These are phyloP conservation scores for Penicillium brasilianum DNA, from an alignment of 2,329 filamentous ascomycete genomes.

Conservation along the genomic window DNA sequence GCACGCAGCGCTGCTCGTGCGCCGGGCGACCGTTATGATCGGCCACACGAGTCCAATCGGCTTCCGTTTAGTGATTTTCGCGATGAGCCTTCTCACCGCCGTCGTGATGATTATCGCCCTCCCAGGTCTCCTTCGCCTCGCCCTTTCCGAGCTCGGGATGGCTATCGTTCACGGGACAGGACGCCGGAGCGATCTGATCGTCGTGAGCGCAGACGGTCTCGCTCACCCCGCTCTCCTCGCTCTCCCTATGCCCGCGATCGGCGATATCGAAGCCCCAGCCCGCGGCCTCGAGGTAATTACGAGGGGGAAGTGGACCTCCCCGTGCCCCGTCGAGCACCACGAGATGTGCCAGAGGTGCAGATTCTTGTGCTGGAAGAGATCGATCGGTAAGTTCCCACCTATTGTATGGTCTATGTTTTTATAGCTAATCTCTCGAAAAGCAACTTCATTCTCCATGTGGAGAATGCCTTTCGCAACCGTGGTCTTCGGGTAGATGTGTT, in stretches of 20 bases:
- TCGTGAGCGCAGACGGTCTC: slow-evolving; percentile 66
- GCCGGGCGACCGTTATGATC: slow-evolving; percentile 52
- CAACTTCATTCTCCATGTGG: slow-evolving; percentile 82
- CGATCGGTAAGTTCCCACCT: slow-evolving; percentile 53
- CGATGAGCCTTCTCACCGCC: slow-evolving; percentile 52
- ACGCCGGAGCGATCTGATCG: slow-evolving; percentile 58
- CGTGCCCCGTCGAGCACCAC: slow-evolving; percentile 73
- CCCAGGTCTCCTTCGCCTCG: slow-evolving; percentile 61
- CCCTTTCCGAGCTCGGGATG: slow-evolving; percentile 66
- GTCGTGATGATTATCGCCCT: slow-evolving; percentile 70
- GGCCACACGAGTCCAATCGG: slow-evolving; percentile 41
- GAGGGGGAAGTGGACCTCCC: slow-evolving; percentile 68
- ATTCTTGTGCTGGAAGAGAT: slow-evolving; percentile 81
- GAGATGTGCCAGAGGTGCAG: slow-evolving; percentile 86
- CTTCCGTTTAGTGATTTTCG: slow-evolving; percentile 55
- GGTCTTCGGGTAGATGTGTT: slow-evolving; percentile 79
- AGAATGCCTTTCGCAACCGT: slow-evolving; percentile 73
- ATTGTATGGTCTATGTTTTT: slow-evolving; percentile 8
- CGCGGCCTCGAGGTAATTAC: slow-evolving; percentile 58
- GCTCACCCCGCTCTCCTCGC: slow-evolving; percentile 55
- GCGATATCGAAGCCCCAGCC: slow-evolving; percentile 72
- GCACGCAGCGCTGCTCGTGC: slow-evolving; percentile 38
- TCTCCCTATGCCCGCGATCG: slow-evolving; percentile 66
- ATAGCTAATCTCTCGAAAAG: slow-evolving; percentile 43
- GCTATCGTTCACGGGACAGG: slow-evolving; percentile 58